These are phyloP conservation scores for Physcia stellaris DNA, from an alignment of 495 filamentous ascomycete genomes.

Conservation along the genomic window DNA sequence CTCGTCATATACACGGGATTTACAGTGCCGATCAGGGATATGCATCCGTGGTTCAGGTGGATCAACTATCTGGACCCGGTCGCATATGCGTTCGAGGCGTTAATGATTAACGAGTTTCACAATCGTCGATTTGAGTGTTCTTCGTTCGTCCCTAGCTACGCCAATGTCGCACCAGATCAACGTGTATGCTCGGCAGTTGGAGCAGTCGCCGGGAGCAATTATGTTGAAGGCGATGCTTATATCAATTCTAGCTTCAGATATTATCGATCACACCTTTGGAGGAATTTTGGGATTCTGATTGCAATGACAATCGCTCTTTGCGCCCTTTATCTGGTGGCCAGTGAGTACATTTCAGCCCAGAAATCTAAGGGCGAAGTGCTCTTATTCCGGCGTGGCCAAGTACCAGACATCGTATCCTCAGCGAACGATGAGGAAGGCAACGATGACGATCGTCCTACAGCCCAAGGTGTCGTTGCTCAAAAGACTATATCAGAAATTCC, in stretches of 20 bases:
- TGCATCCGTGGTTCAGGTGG: constrained; percentile 69
- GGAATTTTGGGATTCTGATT: constrained; percentile 70
- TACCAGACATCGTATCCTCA: constrained; percentile 45
- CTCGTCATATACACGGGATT: constrained; percentile 87
- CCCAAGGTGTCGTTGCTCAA: constrained; percentile 22
- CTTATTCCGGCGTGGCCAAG: constrained; percentile 67
- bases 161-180: constrained; percentile 22
- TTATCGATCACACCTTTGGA: constrained; percentile 50
- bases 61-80: constrained; percentile 79
- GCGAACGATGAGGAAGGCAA: constrained; percentile 34
- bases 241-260: constrained; percentile 48
- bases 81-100: constrained; percentile 70
- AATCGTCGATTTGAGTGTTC: constrained; percentile 50
- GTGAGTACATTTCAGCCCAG: constrained; percentile 63
- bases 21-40: constrained; percentile 50
- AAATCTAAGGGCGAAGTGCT: constrained; percentile 82
- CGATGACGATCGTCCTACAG: constrained; percentile 20
- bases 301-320: constrained; percentile 61
- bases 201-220: constrained; percentile 38
- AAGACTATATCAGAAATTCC: constrained; percentile 15
- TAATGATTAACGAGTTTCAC: constrained; percentile 87
- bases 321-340: constrained; percentile 49
- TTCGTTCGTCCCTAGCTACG: constrained; percentile 48
- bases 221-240: constrained; percentile 57
- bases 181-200: constrained; percentile 51